These are phyloP conservation scores for Botrytis pseudocinerea DNA, from an alignment of 2,329 filamentous ascomycete species.

Conservation along the genomic window DNA sequence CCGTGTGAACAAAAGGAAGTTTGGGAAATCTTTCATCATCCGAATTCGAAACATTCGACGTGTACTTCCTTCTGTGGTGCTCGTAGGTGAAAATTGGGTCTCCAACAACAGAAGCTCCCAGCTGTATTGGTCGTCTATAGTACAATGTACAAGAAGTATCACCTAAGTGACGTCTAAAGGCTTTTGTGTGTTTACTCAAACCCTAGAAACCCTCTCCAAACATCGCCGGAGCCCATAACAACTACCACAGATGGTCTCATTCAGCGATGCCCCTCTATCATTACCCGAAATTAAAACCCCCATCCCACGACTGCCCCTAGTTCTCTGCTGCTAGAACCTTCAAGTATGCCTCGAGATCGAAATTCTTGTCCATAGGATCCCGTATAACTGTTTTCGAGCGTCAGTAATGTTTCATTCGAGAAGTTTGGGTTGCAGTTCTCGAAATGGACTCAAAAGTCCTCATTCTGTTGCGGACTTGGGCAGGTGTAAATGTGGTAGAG, in stretches of 20 bases:
- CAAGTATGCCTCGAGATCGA: conserved; percentile 88
- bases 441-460: background rate
- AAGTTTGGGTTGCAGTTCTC: background rate
- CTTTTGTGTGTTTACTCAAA: conserved; percentile 34
- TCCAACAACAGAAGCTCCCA: conserved; percentile 25
- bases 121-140: conserved; percentile 39
- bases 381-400: conserved; percentile 56
- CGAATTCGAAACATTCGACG: background rate
- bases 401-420: background rate
- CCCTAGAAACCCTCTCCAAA: conserved; percentile 29
- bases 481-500: background rate
- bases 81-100: conserved; percentile 22
- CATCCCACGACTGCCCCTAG: conserved; percentile 27
- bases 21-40: background rate
- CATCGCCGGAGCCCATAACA: conserved; percentile 32
- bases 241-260: conserved; percentile 25
- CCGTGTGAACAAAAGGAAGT: background rate
- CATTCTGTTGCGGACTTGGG: background rate
- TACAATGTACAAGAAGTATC: conserved; percentile 44
- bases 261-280: conserved; percentile 33
- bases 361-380: conserved; percentile 82
- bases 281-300: conserved; percentile 35
- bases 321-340: conserved; percentile 57
- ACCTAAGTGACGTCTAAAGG: conserved; percentile 40
- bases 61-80: background rate